These are phyloP conservation scores for Epichloe gansuensis DNA, from an alignment of 2,329 filamentous ascomycete species.

Conservation along the genomic window DNA sequence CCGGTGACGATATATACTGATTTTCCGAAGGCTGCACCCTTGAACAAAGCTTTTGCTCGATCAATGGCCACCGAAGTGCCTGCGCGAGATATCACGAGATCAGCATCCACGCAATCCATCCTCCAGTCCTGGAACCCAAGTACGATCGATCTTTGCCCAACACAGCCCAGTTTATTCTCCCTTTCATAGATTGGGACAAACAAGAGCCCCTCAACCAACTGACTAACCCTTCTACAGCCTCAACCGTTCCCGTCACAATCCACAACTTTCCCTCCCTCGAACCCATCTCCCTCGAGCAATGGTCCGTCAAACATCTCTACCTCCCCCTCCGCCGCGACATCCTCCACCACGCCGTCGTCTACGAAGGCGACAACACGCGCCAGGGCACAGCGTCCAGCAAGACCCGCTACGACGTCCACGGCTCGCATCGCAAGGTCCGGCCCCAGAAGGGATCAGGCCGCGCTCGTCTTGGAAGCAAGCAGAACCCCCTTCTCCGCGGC, in stretches of 20 bases:
- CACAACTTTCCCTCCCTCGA: conserved; percentile 85
- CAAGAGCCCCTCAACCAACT: not conserved
- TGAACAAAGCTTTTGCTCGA: conserved; percentile 31
- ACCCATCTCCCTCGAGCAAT: conserved; percentile 63
- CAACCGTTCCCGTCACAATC: conserved; percentile 68
- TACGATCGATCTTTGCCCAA: conserved; percentile 13
- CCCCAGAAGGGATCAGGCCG: conserved; percentile 77
- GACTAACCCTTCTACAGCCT: conserved; percentile 23
- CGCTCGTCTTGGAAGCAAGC: conserved; percentile 68
- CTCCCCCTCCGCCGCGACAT: conserved; percentile 89
- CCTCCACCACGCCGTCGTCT: conserved; percentile 82
- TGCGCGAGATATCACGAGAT: conserved; percentile 24
- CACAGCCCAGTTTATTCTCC: not conserved
- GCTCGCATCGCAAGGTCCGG: conserved; percentile 68
- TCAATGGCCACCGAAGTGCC: conserved; percentile 44
- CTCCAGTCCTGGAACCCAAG: conserved; percentile 32
- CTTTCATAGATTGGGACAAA: not conserved
- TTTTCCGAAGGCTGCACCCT: conserved; percentile 18
- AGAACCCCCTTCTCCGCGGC: conserved; percentile 69
- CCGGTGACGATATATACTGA: not conserved
- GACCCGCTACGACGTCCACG: conserved; percentile 70
- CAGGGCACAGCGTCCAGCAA: conserved; percentile 78
- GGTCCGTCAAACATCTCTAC: conserved; percentile 69
- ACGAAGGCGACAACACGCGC: conserved; percentile 79
- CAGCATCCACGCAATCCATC: conserved; percentile 21